Base-by-base conservation (phyloP, 2,329 filamentous ascomycete species). In the Talaromyces sp. region DNA sequence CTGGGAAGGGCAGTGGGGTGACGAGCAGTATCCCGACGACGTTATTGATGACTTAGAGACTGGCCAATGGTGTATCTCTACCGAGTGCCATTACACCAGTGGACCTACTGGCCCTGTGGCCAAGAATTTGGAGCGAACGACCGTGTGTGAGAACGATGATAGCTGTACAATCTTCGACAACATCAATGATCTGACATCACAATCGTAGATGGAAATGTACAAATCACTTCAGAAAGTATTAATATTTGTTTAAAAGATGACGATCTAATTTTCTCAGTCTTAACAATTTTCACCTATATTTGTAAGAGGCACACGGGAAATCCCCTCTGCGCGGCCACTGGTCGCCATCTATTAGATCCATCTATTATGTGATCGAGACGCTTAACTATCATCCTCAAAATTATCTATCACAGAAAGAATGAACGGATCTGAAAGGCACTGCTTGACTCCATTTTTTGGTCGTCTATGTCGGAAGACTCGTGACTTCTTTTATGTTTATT, bases 101-200 rank as follows among this genome's bases (percentile, higher is more conserved):
- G 61, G 61, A 33, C 61, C 61, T 27, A 63, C 61, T 13, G 61
- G 61, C 3, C 61, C 61, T 6, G 41, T 47, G n/a, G 61, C 33
- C 19, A 63, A 63, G 52, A 63, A 63, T 33, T 39, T 63, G 19
- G 50, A 19, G 11, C 61, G 61, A 11, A 49, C 61, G 27, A 39
- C 61, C 6, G 22, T 63, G 52, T 63, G 61, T n/a, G 15, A 63
- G 25, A 58, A 31, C 22, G 50, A 54, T 19, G 22, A 22, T 45
- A 22, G 33, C 19, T 63, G 61, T 25, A 57, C 47, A 6, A 58
- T 77, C 78, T 25, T 77, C 72, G 9, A 56, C 22, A 22, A 56
- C 31, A 56, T 56, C 27, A 37, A 56, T 56, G 31, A 56, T 37
- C 22, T 56, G 13, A 56, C 52, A 8, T 13, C 52, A 15, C 47